Evolutionary conservation across 257 asterid species (phyloP).

Genomic region (Salvia rosmarinus): DNA sequence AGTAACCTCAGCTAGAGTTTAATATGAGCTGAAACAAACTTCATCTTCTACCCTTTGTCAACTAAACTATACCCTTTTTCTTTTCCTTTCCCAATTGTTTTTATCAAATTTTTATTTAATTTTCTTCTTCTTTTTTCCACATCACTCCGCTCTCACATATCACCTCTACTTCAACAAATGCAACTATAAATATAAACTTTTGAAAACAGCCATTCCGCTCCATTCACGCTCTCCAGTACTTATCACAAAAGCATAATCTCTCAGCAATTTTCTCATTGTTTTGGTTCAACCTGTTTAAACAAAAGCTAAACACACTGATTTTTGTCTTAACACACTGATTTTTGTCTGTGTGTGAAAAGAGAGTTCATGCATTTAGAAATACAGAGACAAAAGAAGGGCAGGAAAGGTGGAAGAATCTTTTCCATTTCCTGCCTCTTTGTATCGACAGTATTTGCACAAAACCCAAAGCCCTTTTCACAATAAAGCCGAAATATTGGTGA

Average conservation of each 20-base stretch:
- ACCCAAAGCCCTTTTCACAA: slow-evolving; percentile 39
- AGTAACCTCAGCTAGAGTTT: slow-evolving; percentile 32
- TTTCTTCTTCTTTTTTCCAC: not conserved
- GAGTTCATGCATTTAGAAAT: slow-evolving; percentile 23
- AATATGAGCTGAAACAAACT: slow-evolving; percentile 33
- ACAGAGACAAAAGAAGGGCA: slow-evolving; percentile 22
- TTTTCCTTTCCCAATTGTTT: not conserved
- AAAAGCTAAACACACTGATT: slow-evolving; percentile 23
- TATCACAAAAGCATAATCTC: not conserved
- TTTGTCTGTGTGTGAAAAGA: slow-evolving; percentile 12
- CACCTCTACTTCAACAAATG: slow-evolving; percentile 19
- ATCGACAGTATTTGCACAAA: slow-evolving; percentile 36
- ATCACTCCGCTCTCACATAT: slow-evolving; percentile 27
- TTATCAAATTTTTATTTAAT: not conserved
- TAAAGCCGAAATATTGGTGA: slow-evolving; percentile 15
- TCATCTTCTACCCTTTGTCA: slow-evolving; percentile 34
- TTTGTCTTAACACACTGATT: not conserved
- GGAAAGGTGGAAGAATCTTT: slow-evolving; percentile 36
- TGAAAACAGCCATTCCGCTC: too few species aligned
- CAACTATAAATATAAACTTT: slow-evolving; percentile 40
- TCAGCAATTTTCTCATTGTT: slow-evolving; percentile 15
- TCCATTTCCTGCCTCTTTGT: slow-evolving; percentile 27
- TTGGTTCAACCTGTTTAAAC: slow-evolving; percentile 6
- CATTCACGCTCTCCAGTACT: not conserved
- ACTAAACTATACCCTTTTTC: slow-evolving; percentile 16